Evolutionary conservation across 2,329 filamentous ascomycete genomes (phyloP).

Genomic region (Bipolaris oryzae): DNA sequence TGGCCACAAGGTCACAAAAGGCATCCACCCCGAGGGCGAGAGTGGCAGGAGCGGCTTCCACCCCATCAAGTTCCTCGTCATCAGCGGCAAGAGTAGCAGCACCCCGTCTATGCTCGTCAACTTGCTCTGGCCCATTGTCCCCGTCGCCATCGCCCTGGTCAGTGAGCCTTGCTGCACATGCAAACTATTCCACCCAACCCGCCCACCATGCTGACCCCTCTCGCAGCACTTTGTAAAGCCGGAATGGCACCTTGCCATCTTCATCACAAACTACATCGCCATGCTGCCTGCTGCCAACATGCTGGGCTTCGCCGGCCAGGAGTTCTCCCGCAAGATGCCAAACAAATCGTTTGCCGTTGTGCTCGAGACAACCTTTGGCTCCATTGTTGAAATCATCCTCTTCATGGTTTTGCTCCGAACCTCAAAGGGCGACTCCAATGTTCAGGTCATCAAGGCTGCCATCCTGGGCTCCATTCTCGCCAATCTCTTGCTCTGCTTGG

Average conservation of each 20-base stretch:
- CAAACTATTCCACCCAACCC: background rate
- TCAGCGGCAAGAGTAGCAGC: slow-evolving; percentile 69
- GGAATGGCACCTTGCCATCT: slow-evolving; percentile 67
- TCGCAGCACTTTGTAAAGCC: slow-evolving; percentile 58
- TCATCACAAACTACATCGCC: slow-evolving; percentile 74
- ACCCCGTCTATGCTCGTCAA: slow-evolving; percentile 69
- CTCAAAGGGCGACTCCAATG: slow-evolving; percentile 46
- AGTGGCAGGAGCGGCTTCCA: slow-evolving; percentile 71
- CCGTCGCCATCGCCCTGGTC: slow-evolving; percentile 71
- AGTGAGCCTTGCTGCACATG: slow-evolving; percentile 1
- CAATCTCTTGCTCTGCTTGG: slow-evolving; percentile 80
- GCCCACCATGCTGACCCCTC: slow-evolving; percentile 8
- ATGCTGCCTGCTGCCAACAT: slow-evolving; percentile 80
- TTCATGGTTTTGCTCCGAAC: slow-evolving; percentile 75
- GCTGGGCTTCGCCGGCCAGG: slow-evolving; percentile 75
- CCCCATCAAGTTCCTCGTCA: slow-evolving; percentile 66
- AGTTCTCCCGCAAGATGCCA: slow-evolving; percentile 74
- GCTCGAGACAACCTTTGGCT: slow-evolving; percentile 66
- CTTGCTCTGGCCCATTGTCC: slow-evolving; percentile 76
- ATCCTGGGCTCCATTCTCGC: slow-evolving; percentile 84
- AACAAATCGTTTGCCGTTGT: slow-evolving; percentile 70
- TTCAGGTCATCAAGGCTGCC: slow-evolving; percentile 79
- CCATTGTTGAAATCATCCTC: slow-evolving; percentile 79
- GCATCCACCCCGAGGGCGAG: slow-evolving; percentile 63
- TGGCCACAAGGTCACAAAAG: slow-evolving; percentile 51